A percentile compares a stretch with the other conserved stretches of the same genome.
Evolutionary conservation across 2,329 filamentous ascomycete genomes (phyloP).

Genomic region (Neoscytalidium dimidiatum): DNA sequence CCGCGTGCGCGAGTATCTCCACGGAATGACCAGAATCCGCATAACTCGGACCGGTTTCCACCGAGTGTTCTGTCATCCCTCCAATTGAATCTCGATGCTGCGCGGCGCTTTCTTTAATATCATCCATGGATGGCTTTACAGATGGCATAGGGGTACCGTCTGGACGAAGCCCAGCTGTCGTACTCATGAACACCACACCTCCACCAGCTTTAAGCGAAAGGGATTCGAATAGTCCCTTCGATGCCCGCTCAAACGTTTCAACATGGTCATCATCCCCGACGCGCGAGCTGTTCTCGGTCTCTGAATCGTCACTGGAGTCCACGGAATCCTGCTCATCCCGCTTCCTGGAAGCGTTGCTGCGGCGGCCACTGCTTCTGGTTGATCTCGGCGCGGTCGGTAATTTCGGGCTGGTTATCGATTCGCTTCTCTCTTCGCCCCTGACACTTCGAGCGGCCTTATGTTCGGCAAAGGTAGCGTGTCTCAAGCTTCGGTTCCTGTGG

Average conservation of each 20-base stretch:
- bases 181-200: constrained; percentile 44
- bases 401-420: background rate
- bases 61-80: background rate
- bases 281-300: background rate
- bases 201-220: constrained; percentile 48
- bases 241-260: constrained; percentile 51
- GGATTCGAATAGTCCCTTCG: constrained; percentile 51
- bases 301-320: background rate
- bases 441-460: constrained; percentile 3
- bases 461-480: background rate
- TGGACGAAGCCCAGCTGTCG: constrained; percentile 11
- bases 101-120: background rate
- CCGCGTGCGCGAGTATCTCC: background rate
- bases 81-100: background rate
- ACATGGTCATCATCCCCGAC: constrained; percentile 38
- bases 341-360: background rate
- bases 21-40: constrained; percentile 13
- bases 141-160: background rate
- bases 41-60: background rate
- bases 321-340: background rate
- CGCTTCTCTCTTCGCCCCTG: background rate
- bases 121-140: background rate
- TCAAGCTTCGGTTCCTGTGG: background rate
- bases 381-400: background rate
- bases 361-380: background rate